Evolutionary conservation across 768 basidiomycete species (phyloP), one percentile per base, ranked within the genome.

Genomic region (Glaciozyma martinii): DNA sequence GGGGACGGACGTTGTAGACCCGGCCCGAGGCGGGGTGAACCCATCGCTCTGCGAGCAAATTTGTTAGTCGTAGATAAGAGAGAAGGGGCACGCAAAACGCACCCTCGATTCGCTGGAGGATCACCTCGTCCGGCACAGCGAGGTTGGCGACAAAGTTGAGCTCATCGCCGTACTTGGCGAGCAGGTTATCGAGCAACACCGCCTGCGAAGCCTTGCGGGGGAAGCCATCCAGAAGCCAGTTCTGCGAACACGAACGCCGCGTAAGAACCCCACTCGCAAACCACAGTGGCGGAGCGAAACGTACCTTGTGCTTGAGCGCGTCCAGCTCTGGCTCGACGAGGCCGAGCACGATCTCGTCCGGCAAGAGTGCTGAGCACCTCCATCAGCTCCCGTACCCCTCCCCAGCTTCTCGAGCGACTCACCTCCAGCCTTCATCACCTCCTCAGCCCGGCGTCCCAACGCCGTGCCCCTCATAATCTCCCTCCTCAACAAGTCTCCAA

Each of bases 141-240:
- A 95, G 80, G 75, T 90, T 89, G 61, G 91, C 84, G 46, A 94
- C 82, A 52, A 94, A 80, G 63, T 85, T 89, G 64, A 94, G 89
- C 84, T 37, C 79, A 81, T 66, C 80, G 79, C 33, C 79, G 82
- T 50, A 30, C 37, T 33, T 66, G 8, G 59, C 59, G 50, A 93
- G 82, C 76, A 89, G 83, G 25, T 80, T 78, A 77, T 93, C 87
- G 13, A 94, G 80, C 53, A 90, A 79, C 74, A 84, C 79, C 5
- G 86, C 90, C 76, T 94, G 91, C n/a, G 81, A 83, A 3, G 90
- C 77, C 16, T 90, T 94, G 44, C 91, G 85, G 59, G 92, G 92
- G 73, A 94, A 93, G 33, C 92, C 92, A 70, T 94, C 92, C 52
- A 93, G 76, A 68, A 94, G 87, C 91, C 91, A 93, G 73, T 88